These are phyloP conservation scores for Thalassiosira ordinaria DNA, from an alignment of 352 stramenopile species.

Conservation along the genomic window DNA sequence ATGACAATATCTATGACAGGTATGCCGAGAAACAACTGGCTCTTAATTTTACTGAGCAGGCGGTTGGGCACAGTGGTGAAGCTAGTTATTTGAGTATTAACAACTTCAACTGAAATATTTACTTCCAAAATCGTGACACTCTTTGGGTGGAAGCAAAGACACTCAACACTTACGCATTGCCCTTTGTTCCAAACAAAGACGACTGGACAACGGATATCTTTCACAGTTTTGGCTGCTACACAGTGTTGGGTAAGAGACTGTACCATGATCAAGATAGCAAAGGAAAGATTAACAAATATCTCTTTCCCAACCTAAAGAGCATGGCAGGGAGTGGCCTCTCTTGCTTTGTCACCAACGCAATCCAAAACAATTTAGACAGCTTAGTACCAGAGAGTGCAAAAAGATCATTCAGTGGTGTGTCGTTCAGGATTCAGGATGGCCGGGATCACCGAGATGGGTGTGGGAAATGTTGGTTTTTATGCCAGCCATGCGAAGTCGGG, in stretches of 20 bases:
- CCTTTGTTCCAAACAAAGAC: slow-evolving; percentile 23
- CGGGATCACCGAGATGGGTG: slow-evolving; percentile 14
- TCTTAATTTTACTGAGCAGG: slow-evolving; percentile 11
- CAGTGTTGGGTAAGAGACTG: background rate
- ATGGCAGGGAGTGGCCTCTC: background rate
- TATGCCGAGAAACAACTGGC: background rate
- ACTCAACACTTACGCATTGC: background rate
- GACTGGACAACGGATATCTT: slow-evolving; percentile 4
- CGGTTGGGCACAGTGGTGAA: background rate
- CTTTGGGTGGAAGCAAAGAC: slow-evolving; percentile 9
- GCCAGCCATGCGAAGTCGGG: slow-evolving; percentile 11
- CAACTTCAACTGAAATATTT: background rate
- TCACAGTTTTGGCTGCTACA: slow-evolving; percentile 4
- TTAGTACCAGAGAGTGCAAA: too few relatives aligned
- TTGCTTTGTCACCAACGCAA: background rate
- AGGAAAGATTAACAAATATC: background rate
- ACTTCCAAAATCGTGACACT: background rate
- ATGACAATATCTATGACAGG: slow-evolving; percentile 2
- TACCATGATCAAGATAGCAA: background rate
- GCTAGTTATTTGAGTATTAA: background rate
- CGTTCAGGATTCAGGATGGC: slow-evolving; percentile 1
- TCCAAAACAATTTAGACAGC: background rate
- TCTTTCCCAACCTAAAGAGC: background rate
- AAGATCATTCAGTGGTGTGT: too few relatives aligned
- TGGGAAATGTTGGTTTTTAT: slow-evolving; percentile 10